These are phyloP conservation scores for Tylopilus plumbeoviolaceoides DNA, from an alignment of 768 basidiomycete genomes.

Conservation along the genomic window DNA sequence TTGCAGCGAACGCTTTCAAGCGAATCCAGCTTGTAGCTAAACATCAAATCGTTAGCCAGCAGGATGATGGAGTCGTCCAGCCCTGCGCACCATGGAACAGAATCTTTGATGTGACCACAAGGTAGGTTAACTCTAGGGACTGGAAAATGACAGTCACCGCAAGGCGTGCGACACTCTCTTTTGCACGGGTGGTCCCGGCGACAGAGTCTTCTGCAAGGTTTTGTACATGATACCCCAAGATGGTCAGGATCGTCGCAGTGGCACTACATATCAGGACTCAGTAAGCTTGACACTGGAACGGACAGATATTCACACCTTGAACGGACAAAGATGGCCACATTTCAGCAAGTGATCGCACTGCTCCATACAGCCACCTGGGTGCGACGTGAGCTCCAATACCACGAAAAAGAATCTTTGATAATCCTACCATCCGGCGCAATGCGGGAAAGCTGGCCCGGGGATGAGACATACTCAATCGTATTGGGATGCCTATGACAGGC, in stretches of 20 bases:
- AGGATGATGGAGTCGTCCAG: not conserved
- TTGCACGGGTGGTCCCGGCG: constrained; percentile 54
- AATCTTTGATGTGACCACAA: constrained; percentile 48
- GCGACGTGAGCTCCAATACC: not conserved
- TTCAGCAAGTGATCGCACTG: constrained; percentile 48
- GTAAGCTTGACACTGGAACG: not conserved
- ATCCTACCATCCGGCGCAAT: constrained; percentile 54
- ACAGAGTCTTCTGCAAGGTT: constrained; percentile 51
- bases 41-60: not conserved
- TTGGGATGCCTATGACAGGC: constrained; percentile 54
- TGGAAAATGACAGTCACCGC: constrained; percentile 51
- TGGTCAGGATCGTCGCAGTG: constrained; percentile 60
- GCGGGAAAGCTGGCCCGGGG: constrained; percentile 48
- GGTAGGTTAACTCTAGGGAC: constrained; percentile 46
- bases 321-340: constrained; percentile 66
- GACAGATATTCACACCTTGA: constrained; percentile 38
- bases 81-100: constrained; percentile 47
- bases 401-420: not conserved
- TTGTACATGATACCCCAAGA: constrained; percentile 41
- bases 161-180: constrained; percentile 46
- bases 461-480: constrained; percentile 35
- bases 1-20: constrained; percentile 43
- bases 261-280: constrained; percentile 37
- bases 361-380: constrained; percentile 57
- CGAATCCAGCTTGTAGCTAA: constrained; percentile 44